Percentiles rank a stretch among this genome's conserved stretches.
Evolutionary conservation across 371 early-diverging fungal genomes (phyloP).

Genomic region (Entomophthora muscae): DNA sequence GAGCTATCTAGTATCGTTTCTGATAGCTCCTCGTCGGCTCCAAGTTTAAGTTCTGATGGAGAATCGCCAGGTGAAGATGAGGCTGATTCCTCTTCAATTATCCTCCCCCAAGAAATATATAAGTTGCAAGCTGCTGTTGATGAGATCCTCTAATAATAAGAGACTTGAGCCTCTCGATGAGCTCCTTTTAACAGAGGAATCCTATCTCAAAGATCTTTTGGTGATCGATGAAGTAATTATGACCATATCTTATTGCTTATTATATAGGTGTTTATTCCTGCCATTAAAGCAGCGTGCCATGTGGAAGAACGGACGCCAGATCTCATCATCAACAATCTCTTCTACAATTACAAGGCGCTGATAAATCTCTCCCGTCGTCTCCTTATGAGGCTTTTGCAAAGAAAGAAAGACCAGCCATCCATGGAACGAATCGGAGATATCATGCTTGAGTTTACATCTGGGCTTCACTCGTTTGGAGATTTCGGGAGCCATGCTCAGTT

Average conservation of each 20-base stretch:
- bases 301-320: not conserved
- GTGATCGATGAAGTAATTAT: slow-evolving; percentile 1
- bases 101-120: not conserved
- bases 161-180: not conserved
- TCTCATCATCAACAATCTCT: not conserved
- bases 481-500: not conserved
- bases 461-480: not conserved
- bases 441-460: not conserved
- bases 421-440: not conserved
- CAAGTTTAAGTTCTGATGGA: not conserved
- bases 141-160: not conserved
- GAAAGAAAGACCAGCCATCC: not conserved
- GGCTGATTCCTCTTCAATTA: not conserved
- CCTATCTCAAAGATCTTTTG: not conserved
- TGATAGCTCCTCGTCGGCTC: not conserved
- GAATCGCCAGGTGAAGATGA: not conserved
- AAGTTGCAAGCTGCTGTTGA: not conserved
- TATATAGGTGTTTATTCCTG: not conserved
- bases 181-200: not conserved
- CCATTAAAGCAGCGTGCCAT: not conserved
- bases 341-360: not conserved
- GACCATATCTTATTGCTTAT: not conserved
- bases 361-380: not conserved
- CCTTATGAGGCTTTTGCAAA: not conserved
- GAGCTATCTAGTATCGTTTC: not conserved